Conservation (phyloP, 345 rosid genomes). For the Anacardium occidentale region DNA sequence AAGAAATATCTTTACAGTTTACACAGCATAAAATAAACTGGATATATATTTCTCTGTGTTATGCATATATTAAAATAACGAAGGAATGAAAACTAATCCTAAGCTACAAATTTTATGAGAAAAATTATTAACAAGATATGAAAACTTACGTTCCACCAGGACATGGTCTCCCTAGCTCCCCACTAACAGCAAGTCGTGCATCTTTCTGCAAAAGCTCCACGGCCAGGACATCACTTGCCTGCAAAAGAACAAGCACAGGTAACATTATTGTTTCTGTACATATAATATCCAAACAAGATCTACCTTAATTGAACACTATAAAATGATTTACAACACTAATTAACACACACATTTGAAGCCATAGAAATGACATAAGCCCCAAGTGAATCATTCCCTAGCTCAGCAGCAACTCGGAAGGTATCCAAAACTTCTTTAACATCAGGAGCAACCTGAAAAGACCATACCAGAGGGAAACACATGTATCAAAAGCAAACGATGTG, state of each 20-base stretch:
- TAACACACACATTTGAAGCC: conserved; percentile 87
- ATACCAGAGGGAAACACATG: background rate
- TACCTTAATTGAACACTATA: conserved; percentile 1
- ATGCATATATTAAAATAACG: background rate
- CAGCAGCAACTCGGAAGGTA: conserved; percentile 91
- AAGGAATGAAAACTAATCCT: background rate
- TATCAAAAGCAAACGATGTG: conserved; percentile 10
- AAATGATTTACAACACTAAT: conserved; percentile 18
- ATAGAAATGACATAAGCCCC: conserved; percentile 98
- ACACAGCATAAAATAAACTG: background rate
- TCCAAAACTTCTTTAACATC: conserved; percentile 88
- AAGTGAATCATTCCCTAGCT: conserved; percentile 86
- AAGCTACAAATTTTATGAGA: background rate
- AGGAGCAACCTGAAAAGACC: conserved; percentile 57
- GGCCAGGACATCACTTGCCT: conserved; percentile 97
- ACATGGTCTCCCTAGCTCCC: conserved; percentile 83
- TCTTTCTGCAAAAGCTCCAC: conserved; percentile 98
- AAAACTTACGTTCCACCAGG: conserved; percentile 82
- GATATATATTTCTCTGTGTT: background rate
- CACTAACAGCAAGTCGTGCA: conserved; percentile 78
- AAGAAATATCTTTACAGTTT: background rate
- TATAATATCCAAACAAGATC: background rate
- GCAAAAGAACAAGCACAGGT: conserved; percentile 28
- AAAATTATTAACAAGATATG: background rate
- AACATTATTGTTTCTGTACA: conserved; percentile 14